Evolutionary conservation across 1,284 basidiomycete species (phyloP).

Genomic region (Ustilago cynodontis): DNA sequence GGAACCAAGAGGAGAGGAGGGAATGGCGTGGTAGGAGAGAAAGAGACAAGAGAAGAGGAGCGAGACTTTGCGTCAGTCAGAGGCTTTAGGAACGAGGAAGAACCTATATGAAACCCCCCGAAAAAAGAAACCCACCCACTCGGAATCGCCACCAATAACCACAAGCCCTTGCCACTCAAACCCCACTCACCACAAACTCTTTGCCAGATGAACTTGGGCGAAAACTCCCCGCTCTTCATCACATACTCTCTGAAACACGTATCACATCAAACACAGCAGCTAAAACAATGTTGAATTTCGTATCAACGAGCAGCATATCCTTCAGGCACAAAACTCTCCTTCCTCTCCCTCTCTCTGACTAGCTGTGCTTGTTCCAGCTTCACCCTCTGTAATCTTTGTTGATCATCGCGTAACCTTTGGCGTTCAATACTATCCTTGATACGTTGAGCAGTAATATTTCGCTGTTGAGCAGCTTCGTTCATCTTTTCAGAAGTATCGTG

Average conservation of each 20-base stretch:
- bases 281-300: no score
- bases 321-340: neutral
- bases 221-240: neutral
- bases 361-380: neutral
- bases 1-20: neutral
- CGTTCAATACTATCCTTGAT: neutral
- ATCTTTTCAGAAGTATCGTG: constrained; percentile 32
- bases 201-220: no score
- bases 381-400: neutral
- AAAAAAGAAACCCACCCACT: no score
- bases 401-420: no score
- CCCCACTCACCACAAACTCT: neutral
- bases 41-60: neutral
- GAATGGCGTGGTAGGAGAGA: neutral
- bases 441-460: constrained; percentile 9
- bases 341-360: neutral
- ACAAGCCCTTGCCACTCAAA: no score
- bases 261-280: no score
- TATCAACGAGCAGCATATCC: neutral
- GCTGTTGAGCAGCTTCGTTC: constrained; percentile 3
- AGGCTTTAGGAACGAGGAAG: neutral
- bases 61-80: no score
- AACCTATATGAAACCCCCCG: neutral
- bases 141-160: no score
- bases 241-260: neutral